Evolutionary conservation across 768 basidiomycete species (phyloP).

Genomic region (Ramaria sp.): DNA sequence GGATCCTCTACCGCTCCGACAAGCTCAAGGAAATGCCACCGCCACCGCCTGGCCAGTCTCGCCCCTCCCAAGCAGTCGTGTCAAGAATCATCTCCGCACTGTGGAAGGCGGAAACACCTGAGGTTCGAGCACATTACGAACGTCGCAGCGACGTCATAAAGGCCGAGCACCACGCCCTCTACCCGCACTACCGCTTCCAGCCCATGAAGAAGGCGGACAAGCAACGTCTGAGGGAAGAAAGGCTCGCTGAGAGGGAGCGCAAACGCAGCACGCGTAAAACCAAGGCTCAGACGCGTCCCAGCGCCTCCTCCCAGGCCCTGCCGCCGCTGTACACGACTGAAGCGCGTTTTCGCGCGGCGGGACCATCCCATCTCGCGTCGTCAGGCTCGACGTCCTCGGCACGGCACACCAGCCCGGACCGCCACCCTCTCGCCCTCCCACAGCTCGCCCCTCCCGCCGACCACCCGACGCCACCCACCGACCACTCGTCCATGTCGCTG

Average conservation of each 20-base stretch:
- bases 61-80: conserved; percentile 46
- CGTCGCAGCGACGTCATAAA: conserved; percentile 26
- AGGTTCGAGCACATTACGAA: conserved; percentile 41
- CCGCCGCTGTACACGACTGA: conserved; percentile 14
- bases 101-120: conserved; percentile 49
- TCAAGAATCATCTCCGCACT: conserved; percentile 50
- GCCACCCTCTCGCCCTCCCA: conserved; percentile 18
- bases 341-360: conserved; percentile 21
- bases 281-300: conserved; percentile 8
- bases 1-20: conserved; percentile 70
- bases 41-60: conserved; percentile 21
- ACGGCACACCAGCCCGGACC: conserved; percentile 3
- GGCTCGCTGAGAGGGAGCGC: too few relatives aligned
- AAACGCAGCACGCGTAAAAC: conserved; percentile 16
- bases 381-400: conserved; percentile 32
- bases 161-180: conserved; percentile 35
- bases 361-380: conserved; percentile 43
- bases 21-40: conserved; percentile 37
- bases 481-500: conserved; percentile 20
- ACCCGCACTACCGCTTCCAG: too few relatives aligned
- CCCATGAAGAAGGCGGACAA: too few relatives aligned
- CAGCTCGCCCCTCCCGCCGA: conserved; percentile 24
- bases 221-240: conserved; percentile 27
- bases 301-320: neutral
- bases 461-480: too few relatives aligned